These are phyloP conservation scores for Leishmania arabica DNA, from an alignment of 208 protist genomes.

Conservation along the genomic window DNA sequence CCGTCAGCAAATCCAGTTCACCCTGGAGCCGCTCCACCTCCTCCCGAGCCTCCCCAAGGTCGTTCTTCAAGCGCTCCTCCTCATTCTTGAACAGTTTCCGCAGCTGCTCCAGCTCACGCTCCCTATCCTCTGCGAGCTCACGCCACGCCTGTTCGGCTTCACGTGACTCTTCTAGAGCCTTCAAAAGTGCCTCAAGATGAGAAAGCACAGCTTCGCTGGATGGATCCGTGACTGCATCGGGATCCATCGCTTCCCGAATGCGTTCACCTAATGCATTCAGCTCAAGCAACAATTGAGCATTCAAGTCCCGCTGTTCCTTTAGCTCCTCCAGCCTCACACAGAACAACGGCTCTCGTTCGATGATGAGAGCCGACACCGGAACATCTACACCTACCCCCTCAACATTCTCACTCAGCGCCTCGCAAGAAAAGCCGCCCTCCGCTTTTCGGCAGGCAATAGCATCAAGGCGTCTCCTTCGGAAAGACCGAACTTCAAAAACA, in stretches of 20 bases:
- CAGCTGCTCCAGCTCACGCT: slow-evolving; percentile 22
- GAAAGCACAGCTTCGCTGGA: slow-evolving; percentile 26
- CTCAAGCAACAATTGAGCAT: slow-evolving; percentile 22
- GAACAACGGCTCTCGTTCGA: slow-evolving; percentile 32
- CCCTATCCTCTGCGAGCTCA: slow-evolving; percentile 12
- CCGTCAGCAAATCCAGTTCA: slow-evolving; percentile 38
- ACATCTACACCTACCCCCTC: not conserved
- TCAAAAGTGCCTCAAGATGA: slow-evolving; percentile 44
- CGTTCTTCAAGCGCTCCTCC: slow-evolving; percentile 27
- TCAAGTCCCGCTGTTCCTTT: slow-evolving; percentile 27
- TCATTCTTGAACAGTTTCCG: slow-evolving; percentile 22
- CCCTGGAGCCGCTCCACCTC: slow-evolving; percentile 35
- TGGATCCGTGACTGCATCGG: not conserved
- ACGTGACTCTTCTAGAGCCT: slow-evolving; percentile 23
- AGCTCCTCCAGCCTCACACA: slow-evolving; percentile 44
- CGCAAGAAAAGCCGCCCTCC: slow-evolving; percentile 6
- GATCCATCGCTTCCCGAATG: slow-evolving; percentile 29
- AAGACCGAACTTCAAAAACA: not conserved
- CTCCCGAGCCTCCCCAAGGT: slow-evolving; percentile 26
- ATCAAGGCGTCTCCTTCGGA: slow-evolving; percentile 17
- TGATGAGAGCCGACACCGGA: slow-evolving; percentile 4
- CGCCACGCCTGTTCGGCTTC: slow-evolving; percentile 15
- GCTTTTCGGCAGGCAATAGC: slow-evolving; percentile 22
- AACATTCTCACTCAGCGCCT: not conserved
- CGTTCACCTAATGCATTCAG: slow-evolving; percentile 24